Base-by-base conservation (phyloP, 2,329 filamentous ascomycete genomes). In the Colletotrichum nymphaeae region DNA sequence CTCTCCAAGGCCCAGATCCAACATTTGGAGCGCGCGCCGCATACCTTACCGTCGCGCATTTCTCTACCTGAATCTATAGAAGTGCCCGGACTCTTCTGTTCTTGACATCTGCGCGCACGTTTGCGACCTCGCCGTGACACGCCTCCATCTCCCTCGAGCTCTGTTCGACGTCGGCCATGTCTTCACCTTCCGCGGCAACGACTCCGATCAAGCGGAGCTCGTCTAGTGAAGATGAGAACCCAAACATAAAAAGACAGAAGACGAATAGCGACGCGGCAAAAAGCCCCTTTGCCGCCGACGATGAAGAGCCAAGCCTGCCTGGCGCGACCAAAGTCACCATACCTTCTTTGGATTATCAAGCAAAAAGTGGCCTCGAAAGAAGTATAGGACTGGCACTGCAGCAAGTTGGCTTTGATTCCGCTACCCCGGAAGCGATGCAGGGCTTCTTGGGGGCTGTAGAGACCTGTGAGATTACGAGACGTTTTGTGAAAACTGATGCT, bases 371-470 rank as follows among this genome's bases (percentile, higher is more conserved):
- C 1, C 81, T 93, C 30, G 85, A 86, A 58, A 87, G 90, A 63
- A 88, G 89, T 12, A 88, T 92, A 69, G 87, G 86, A 0, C 79
- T 92, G 69, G 86, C 86, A 3, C 79, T 92, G 32, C 81, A 88
- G 55, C 87, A 91, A 73, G 87, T 91, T 49, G 91, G 91, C 32
- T 93, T 92, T 76, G 84, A 87, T 35, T 83, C 84, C 30, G 87
- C 90, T 16, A 86, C 84, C 1, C 84, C 85, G 8, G 88, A 90
- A 66, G 90, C 90, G 1, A 80, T 93, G 76, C 90, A 92, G 78
- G 87, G 87, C 75, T 89, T 92, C 56, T 86, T 88, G 4, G 80
- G 82, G 24, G 83, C 87, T 76, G 87, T 88, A 1, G 90, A 92
- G 77, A 85, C 85, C 5, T 93, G 91, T 92, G 79, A 73, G 89